Evolutionary conservation across 2,329 filamentous ascomycete species (phyloP).

Genomic region (Penicillium janthinellum): DNA sequence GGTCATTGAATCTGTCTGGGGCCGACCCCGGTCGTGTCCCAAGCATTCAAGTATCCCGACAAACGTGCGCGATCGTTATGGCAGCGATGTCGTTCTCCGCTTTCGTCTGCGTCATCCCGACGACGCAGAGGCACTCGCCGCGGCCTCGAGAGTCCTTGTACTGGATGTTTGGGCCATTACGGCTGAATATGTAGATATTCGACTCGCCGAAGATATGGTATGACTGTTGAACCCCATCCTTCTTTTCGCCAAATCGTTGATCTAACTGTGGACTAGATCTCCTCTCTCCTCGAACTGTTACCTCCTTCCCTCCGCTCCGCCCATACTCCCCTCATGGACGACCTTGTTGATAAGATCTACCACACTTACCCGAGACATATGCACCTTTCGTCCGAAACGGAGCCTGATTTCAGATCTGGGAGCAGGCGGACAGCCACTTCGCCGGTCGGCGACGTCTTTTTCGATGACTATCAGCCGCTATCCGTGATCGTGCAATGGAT

Average conservation of each 20-base stretch:
- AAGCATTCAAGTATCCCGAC: conserved; percentile 35
- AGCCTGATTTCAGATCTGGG: conserved; percentile 34
- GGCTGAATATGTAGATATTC: conserved; percentile 79
- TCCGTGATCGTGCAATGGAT: conserved; percentile 89
- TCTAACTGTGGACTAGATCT: conserved; percentile 50
- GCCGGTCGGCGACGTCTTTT: conserved; percentile 70
- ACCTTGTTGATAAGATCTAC: conserved; percentile 75
- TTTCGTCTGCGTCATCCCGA: conserved; percentile 74
- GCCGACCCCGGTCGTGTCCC: conserved; percentile 31
- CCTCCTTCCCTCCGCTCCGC: conserved; percentile 71
- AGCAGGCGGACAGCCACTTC: conserved; percentile 36
- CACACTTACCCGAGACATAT: conserved; percentile 67
- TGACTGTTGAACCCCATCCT: conserved; percentile 26
- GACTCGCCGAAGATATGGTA: conserved; percentile 74
- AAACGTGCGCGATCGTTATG: conserved; percentile 59
- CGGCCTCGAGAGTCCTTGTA: conserved; percentile 73
- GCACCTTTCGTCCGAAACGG: conserved; percentile 32
- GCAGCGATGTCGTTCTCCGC: conserved; percentile 81
- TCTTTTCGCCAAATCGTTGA: neutral
- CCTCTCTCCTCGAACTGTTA: conserved; percentile 76
- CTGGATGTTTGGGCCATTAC: conserved; percentile 91
- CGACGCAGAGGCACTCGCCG: conserved; percentile 71
- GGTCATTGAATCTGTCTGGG: conserved; percentile 49
- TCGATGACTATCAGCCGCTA: conserved; percentile 86
- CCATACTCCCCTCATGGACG: conserved; percentile 75